These are phyloP conservation scores for Myriosclerotinia curreyana DNA, from an alignment of 2,329 filamentous ascomycete genomes.

Conservation along the genomic window DNA sequence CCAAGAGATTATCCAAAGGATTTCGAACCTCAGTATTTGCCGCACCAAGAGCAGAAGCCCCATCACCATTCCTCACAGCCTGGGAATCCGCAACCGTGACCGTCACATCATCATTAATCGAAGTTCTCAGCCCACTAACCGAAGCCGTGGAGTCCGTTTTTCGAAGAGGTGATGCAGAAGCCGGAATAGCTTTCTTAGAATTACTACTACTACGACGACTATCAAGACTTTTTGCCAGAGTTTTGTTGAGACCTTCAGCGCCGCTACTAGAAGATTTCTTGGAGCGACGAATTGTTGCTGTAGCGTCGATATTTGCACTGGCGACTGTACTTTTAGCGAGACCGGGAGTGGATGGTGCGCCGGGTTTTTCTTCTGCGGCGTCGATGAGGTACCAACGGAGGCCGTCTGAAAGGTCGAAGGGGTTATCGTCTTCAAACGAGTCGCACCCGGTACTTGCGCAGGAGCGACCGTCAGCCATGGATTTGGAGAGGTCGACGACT, in stretches of 20 bases:
- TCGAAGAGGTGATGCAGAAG: constrained; percentile 26
- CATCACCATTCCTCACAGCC: constrained; percentile 16
- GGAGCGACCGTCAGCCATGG: constrained; percentile 50
- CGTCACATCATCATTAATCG: neutral
- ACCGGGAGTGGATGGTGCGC: constrained; percentile 87
- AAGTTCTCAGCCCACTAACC: constrained; percentile 32
- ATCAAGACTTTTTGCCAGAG: constrained; percentile 82
- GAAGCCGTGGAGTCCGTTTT: constrained; percentile 31
- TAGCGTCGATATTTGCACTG: constrained; percentile 80
- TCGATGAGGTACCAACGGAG: constrained; percentile 96
- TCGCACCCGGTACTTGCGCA: constrained; percentile 52
- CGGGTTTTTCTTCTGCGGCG: constrained; percentile 86
- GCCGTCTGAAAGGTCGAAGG: constrained; percentile 93
- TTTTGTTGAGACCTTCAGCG: constrained; percentile 72
- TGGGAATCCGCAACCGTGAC: neutral
- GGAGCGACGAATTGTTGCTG: constrained; percentile 62
- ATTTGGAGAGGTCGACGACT: constrained; percentile 86
- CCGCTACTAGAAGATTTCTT: constrained; percentile 47
- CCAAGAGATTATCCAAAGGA: constrained; percentile 35
- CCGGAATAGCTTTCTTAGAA: constrained; percentile 70
- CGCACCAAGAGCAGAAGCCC: constrained; percentile 21
- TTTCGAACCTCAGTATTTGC: constrained; percentile 34
- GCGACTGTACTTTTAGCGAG: constrained; percentile 90
- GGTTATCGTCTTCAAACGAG: constrained; percentile 83
- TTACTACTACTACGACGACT: constrained; percentile 84